Evolutionary conservation across 805 yeast species (phyloP), one percentile per base, ranked within the genome.

Genomic region (Yarrowia phangngaensis): DNA sequence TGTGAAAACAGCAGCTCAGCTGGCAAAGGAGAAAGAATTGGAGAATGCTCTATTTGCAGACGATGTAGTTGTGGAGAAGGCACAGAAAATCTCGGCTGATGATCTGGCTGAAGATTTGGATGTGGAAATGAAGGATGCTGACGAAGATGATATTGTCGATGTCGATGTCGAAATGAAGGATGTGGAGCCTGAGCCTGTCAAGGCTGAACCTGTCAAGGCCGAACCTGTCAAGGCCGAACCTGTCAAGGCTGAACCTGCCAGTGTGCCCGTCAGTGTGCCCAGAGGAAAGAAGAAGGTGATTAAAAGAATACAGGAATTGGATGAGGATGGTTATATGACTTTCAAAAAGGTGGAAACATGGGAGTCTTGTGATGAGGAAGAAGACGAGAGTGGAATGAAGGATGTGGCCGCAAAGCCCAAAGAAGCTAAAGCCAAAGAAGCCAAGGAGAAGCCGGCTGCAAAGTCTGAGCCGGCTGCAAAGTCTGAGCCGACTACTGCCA

Each of bases 251-350:
- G n/a, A n/a, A n/a, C n/a, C n/a, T n/a, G n/a, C n/a, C n/a, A n/a
- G n/a, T n/a, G n/a, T n/a, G n/a, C n/a, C n/a, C 27, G 12, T 9
- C 9, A 24, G 27, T 9, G 12, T 12, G 11, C 9, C 11, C 27
- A 14, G 35, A 15, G 48, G 48, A 9, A 29, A 29, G 13, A 41
- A 41, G 35, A 28, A 29, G 35, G 48, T 41, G 17, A 12, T 41
- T 16, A 41, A 29, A 3, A 41, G 23, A 20, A 28, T 41, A 6
- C 20, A 29, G 20, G 48, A 41, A 17, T 22, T 29, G 22, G 48
- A 41, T 15, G 48, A 41, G 16, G 48, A 41, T 22, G 48, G 48
- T 15, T 41, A 41, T 29, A 23, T 41, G 29, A 41, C 35, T 1
- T 29, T 15, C 29, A 41, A 29, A 17, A 41, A 29, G 34, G 35